Evolutionary conservation across 768 basidiomycete genomes (phyloP).

Genomic region (Psilocybe cubensis): DNA sequence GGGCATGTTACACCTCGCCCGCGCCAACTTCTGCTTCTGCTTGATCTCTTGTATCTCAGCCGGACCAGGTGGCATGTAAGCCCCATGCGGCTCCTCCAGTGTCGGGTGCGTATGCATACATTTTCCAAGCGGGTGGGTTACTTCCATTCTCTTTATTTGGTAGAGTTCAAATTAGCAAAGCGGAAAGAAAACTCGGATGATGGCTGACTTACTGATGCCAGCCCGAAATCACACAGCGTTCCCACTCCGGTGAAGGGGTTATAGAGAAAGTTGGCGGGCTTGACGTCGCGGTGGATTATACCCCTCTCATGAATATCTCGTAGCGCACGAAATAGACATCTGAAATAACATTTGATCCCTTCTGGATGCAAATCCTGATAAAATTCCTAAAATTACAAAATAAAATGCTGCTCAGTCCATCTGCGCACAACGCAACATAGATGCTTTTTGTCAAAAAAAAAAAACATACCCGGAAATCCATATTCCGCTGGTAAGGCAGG

Average conservation of each 20-base stretch:
- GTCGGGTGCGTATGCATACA: conserved; percentile 84
- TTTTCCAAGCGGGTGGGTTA: conserved; percentile 45
- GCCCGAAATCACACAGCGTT: conserved; percentile 91
- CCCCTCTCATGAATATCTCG: conserved; percentile 85
- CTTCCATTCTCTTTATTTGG: conserved; percentile 56
- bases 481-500: conserved; percentile 92
- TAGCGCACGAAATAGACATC: conserved; percentile 88
- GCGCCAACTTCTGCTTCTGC: conserved; percentile 61
- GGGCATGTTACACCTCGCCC: conserved; percentile 51
- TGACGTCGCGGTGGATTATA: conserved; percentile 96
- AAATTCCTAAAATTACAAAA: conserved; percentile 62
- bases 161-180: not conserved
- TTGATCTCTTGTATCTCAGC: conserved; percentile 54
- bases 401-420: not conserved
- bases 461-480: conserved; percentile 85
- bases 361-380: conserved; percentile 73
- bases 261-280: conserved; percentile 96
- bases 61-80: conserved; percentile 43
- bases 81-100: conserved; percentile 70
- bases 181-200: not conserved
- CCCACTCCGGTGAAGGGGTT: conserved; percentile 85
- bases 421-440: too few relatives aligned
- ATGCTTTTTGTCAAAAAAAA: too few relatives aligned
- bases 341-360: conserved; percentile 85
- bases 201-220: conserved; percentile 77